Evolutionary conservation across 2,329 filamentous ascomycete genomes (phyloP), one percentile per base, ranked within the genome.

Genomic region (Sporothrix variecibatus): DNA sequence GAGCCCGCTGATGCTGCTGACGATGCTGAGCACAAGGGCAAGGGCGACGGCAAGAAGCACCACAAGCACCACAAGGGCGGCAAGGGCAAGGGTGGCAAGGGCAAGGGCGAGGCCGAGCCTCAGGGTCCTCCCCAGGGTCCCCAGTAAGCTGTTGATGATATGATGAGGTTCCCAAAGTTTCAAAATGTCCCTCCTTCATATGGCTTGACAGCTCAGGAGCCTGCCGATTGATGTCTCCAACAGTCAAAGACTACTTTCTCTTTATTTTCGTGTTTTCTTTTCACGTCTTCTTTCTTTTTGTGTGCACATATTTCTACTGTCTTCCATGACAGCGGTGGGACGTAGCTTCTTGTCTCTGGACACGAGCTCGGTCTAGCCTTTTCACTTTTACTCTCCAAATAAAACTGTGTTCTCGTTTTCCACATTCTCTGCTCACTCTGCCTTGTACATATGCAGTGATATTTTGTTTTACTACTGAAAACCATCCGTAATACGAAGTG

Each of bases 281-380:
- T n/a, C n/a, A n/a, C n/a, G n/a, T n/a, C n/a, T n/a, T n/a, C n/a
- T 4, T 58, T 2, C 1, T 60, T 11, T 60, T 38, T 34, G 56
- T 60, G 56, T 58, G 53, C 23, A 58, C 53, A 58, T 58, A 58
- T 58, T 58, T 58, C 53, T 31, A 31, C 53, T 31, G 53, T 31
- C 53, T 58, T 12, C 2, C 9, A 5, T 2, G 56, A 12, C 28
- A 34, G 15, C 56, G 7, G 26, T 49, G 15, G 15, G 15, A 43
- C 40, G 11, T 17, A 49, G 43, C 34, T 34, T 34, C 4, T 8
- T 34, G 34, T 34, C n/a, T n/a, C n/a, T n/a, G n/a, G n/a, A n/a
- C n/a, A n/a, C n/a, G n/a, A n/a, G n/a, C n/a, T n/a, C n/a, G n/a
- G n/a, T 34, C 34, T 34, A 5, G 34, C 34, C 34, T 34, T 34